Evolutionary conservation across 2,329 filamentous ascomycete genomes (phyloP).

Genomic region (Didymella glomerata): DNA sequence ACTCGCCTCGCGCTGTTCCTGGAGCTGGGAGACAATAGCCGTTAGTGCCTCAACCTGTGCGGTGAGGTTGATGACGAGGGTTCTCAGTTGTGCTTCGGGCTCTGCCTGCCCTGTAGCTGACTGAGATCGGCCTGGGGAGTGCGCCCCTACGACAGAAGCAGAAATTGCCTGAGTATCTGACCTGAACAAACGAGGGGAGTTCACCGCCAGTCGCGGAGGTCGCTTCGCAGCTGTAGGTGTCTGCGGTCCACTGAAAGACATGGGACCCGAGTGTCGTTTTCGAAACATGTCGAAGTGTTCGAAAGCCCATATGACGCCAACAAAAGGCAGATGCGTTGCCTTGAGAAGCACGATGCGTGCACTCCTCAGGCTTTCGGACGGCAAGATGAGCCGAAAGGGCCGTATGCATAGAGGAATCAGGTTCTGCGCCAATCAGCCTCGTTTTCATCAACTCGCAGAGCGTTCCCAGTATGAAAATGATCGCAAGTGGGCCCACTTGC

Average conservation of each 20-base stretch:
- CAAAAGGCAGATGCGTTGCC: constrained; percentile 71
- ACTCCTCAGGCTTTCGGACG: constrained; percentile 69
- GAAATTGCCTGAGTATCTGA: constrained; percentile 37
- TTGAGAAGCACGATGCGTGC: constrained; percentile 67
- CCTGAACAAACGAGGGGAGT: constrained; percentile 43
- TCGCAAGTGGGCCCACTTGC: constrained; percentile 1
- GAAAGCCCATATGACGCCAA: constrained; percentile 73
- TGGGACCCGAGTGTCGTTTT: constrained; percentile 28
- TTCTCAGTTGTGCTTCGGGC: constrained; percentile 45
- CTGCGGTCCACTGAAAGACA: constrained; percentile 48
- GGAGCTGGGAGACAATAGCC: constrained; percentile 50
- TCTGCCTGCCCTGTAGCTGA: constrained; percentile 36
- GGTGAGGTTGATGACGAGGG: constrained; percentile 51
- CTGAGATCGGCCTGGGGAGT: constrained; percentile 23
- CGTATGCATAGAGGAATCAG: constrained; percentile 77
- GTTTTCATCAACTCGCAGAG: constrained; percentile 14
- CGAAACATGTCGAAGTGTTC: constrained; percentile 57
- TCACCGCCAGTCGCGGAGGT: constrained; percentile 42
- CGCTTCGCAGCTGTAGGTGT: constrained; percentile 37
- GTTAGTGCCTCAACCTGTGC: constrained; percentile 53
- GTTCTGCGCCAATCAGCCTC: constrained; percentile 62
- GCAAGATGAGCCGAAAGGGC: constrained; percentile 73
- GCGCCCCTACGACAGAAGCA: constrained; percentile 29
- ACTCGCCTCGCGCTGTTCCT: constrained; percentile 44
- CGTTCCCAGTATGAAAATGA: constrained; percentile 1